Evolutionary conservation across 2,329 filamentous ascomycete genomes (phyloP).

Genomic region (Albifimbria verrucaria): DNA sequence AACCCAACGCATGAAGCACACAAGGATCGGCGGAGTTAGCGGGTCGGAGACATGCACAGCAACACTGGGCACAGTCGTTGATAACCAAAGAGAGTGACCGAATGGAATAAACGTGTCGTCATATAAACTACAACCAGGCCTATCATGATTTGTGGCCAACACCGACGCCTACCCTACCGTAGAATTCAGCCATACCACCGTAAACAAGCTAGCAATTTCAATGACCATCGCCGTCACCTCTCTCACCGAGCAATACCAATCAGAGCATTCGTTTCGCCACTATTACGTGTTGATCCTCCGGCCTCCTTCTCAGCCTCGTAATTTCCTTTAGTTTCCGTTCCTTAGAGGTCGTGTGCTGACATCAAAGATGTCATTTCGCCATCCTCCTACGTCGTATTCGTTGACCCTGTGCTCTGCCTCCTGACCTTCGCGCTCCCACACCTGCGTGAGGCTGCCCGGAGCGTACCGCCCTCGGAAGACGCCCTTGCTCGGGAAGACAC

Average conservation of each 20-base stretch:
- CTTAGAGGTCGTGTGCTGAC: constrained; percentile 30
- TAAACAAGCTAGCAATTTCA: neutral
- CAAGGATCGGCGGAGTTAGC: too few relatives aligned
- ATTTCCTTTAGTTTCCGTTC: neutral
- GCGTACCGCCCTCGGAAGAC: constrained; percentile 84
- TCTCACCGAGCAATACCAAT: neutral
- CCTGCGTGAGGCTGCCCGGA: constrained; percentile 80
- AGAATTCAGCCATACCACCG: too few relatives aligned
- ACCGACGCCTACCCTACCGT: neutral
- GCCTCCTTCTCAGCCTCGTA: too few relatives aligned
- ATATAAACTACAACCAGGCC: neutral
- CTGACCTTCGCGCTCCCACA: constrained; percentile 81
- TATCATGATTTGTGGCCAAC: neutral
- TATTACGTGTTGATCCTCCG: neutral
- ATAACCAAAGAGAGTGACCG: neutral
- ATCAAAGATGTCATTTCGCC: constrained; percentile 83
- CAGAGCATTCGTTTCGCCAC: neutral
- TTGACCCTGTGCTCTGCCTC: constrained; percentile 71
- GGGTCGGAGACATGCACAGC: too few relatives aligned
- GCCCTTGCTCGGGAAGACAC: constrained; percentile 55
- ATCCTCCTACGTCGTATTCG: constrained; percentile 68
- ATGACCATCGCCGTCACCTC: neutral
- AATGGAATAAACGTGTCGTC: neutral
- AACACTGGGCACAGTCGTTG: neutral
- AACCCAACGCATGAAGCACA: constrained; percentile 43